These are phyloP conservation scores for Cladosporium sp. DNA, from an alignment of 2,329 filamentous ascomycete species.

Conservation along the genomic window DNA sequence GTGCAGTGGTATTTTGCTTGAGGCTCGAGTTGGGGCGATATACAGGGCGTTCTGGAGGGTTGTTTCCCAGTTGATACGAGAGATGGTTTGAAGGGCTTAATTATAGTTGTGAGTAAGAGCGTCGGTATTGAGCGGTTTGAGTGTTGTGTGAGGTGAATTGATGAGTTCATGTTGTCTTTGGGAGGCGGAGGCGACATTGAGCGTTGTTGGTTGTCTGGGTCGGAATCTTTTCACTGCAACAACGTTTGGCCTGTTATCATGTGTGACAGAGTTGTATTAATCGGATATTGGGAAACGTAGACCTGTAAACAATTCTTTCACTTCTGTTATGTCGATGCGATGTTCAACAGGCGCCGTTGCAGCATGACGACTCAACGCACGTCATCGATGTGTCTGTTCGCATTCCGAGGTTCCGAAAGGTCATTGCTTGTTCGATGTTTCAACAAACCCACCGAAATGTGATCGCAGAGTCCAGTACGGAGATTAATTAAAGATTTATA, in stretches of 20 bases:
- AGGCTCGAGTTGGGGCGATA: constrained; percentile 37
- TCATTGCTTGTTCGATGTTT: no score
- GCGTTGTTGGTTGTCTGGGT: no score
- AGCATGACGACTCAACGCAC: neutral
- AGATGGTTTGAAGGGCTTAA: neutral
- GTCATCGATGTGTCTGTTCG: neutral
- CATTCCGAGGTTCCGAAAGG: no score
- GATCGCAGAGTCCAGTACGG: no score
- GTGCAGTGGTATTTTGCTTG: constrained; percentile 32
- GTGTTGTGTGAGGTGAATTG: neutral
- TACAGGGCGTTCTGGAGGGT: neutral
- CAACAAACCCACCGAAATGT: no score
- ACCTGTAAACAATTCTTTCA: no score
- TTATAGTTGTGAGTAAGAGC: neutral
- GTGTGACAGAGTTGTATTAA: no score
- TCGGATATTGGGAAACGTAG: no score
- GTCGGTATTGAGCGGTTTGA: neutral
- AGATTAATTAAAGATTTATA: no score
- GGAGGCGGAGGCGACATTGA: no score
- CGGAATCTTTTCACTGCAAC: no score
- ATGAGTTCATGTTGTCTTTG: neutral
- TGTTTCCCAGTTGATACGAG: neutral
- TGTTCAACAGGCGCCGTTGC: neutral
- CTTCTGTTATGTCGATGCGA: neutral
- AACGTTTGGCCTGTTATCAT: no score